These are phyloP conservation scores for Prunella vulgaris DNA, from an alignment of 257 asterid species.

Conservation along the genomic window DNA sequence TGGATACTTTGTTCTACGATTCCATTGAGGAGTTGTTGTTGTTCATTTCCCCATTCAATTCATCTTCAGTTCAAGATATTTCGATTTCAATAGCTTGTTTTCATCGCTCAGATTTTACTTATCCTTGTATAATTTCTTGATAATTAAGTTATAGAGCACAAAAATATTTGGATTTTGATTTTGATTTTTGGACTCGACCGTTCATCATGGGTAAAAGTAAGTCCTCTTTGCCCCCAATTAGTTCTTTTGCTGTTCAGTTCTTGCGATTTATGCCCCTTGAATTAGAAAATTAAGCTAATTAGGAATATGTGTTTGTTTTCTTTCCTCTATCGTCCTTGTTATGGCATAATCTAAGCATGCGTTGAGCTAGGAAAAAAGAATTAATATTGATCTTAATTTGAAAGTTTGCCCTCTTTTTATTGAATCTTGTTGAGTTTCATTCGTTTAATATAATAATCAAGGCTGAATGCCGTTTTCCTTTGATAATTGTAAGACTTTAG, in stretches of 20 bases:
- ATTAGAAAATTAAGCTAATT: neutral
- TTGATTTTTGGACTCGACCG: conserved; percentile 9
- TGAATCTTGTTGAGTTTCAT: neutral
- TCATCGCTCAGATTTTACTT: conserved; percentile 42
- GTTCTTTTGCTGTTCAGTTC: neutral
- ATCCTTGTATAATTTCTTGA: conserved; percentile 32
- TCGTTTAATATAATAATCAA: neutral
- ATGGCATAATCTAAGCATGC: neutral
- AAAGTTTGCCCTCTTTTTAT: neutral
- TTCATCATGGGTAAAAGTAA: conserved; percentile 82
- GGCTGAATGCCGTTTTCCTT: neutral
- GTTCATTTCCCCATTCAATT: conserved; percentile 12
- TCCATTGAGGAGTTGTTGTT: conserved; percentile 24
- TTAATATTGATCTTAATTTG: neutral
- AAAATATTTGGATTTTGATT: conserved; percentile 13
- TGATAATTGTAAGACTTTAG: neutral
- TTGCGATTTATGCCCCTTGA: neutral
- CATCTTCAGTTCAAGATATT: conserved; percentile 29
- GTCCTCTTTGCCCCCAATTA: conserved; percentile 14
- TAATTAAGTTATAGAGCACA: conserved; percentile 13
- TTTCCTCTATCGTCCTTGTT: neutral
- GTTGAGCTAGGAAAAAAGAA: neutral
- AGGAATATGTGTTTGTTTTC: neutral
- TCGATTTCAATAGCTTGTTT: conserved; percentile 28
- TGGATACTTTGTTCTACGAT: conserved; percentile 36